Evolutionary conservation across 306 rosid species (phyloP).

Genomic region (Pachyrhizus erosus): DNA sequence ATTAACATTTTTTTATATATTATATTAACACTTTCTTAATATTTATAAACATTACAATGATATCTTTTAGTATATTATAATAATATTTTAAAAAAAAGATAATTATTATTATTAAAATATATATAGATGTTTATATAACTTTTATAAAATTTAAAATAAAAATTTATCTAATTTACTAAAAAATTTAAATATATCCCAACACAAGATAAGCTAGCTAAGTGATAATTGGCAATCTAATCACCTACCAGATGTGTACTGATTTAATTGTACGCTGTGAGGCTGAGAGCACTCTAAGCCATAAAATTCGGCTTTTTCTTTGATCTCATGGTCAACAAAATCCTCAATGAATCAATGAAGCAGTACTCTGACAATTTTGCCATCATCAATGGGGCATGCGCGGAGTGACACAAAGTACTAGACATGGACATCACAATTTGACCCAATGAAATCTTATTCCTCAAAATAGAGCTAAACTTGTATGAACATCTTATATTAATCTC

Average conservation of each 20-base stretch:
- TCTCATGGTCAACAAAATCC: slow-evolving; percentile 53
- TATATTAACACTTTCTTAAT: too few relatives aligned
- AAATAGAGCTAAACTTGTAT: slow-evolving; percentile 16
- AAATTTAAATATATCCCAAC: too few relatives aligned
- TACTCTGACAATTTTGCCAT: slow-evolving; percentile 66
- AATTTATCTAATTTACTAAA: too few relatives aligned
- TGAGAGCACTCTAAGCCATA: slow-evolving; percentile 46
- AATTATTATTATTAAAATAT: too few relatives aligned
- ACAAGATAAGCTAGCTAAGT: too few relatives aligned
- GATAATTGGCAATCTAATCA: slow-evolving; percentile 38
- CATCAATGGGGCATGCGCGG: slow-evolving; percentile 67
- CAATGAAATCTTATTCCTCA: background rate
- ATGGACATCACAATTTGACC: slow-evolving; percentile 31
- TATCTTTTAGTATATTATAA: too few relatives aligned
- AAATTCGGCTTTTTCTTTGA: slow-evolving; percentile 47
- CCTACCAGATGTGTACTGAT: slow-evolving; percentile 25
- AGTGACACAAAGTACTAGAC: slow-evolving; percentile 46
- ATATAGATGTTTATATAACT: too few relatives aligned
- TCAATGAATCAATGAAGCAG: slow-evolving; percentile 47
- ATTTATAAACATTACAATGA: too few relatives aligned
- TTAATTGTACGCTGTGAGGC: slow-evolving; percentile 45
- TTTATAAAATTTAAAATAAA: too few relatives aligned
- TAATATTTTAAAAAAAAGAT: too few relatives aligned
- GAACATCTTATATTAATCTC: background rate
- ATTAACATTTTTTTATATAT: too few relatives aligned